phyloP scores from a whole-genome alignment of 169 alveolate species.

The Eimeria brunetti region DNA sequence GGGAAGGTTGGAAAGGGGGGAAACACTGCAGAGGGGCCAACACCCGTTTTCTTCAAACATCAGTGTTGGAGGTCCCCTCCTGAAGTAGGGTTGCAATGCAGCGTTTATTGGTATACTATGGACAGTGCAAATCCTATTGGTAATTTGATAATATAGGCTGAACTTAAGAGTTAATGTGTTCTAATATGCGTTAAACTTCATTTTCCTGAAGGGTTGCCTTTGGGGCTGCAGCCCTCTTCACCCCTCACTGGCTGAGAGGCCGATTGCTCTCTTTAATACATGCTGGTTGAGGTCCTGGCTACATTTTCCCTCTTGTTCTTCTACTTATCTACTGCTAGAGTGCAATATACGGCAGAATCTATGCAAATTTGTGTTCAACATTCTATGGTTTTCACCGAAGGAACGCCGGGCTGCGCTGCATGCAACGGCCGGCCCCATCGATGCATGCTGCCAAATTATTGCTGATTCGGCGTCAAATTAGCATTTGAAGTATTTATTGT shows the following conservation, averaged over 20 bases:
- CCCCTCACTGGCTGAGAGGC: constrained; percentile 23
- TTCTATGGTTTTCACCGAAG: constrained; percentile 32
- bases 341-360: neutral
- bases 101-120: no score
- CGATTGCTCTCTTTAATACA: neutral
- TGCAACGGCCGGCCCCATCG: constrained; percentile 40
- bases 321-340: neutral
- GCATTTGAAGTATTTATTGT: neutral
- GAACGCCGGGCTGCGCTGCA: constrained; percentile 1
- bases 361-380: neutral
- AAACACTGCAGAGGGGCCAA: no score
- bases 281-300: neutral
- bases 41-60: no score
- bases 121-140: neutral
- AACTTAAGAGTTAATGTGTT: no score
- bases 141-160: neutral
- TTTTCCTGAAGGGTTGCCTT: no score
- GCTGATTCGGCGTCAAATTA: neutral
- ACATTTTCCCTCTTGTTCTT: neutral
- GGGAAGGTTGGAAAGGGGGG: no score
- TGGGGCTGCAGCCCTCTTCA: constrained; percentile 65
- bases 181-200: no score
- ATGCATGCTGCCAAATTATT: neutral
- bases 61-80: no score
- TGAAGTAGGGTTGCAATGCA: no score